phyloP scores from a whole-genome alignment of 1,284 basidiomycete genomes.

The Papiliotrema fonsecae region DNA sequence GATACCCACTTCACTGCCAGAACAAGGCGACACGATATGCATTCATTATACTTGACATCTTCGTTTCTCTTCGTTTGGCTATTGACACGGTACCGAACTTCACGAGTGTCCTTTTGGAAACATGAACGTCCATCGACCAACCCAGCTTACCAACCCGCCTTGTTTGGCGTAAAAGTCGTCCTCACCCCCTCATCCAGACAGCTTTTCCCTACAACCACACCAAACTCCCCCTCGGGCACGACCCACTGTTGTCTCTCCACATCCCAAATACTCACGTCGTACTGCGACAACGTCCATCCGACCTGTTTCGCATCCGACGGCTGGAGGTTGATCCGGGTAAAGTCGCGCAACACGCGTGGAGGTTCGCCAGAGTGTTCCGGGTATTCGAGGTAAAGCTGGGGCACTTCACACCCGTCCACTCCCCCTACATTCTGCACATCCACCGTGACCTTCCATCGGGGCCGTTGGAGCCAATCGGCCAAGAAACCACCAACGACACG shows the following conservation, averaged over 20 bases:
- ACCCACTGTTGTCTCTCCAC: constrained; percentile 44
- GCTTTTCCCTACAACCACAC: constrained; percentile 32
- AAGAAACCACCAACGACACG: constrained; percentile 19
- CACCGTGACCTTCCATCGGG: constrained; percentile 42
- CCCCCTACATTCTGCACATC: constrained; percentile 50
- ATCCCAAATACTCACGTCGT: constrained; percentile 50
- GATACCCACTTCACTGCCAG: too few relatives aligned
- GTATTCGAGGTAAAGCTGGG: constrained; percentile 47
- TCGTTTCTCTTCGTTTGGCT: not conserved
- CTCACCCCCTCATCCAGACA: constrained; percentile 18
- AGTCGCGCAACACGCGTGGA: constrained; percentile 44
- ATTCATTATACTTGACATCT: not conserved
- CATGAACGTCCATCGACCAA: too few relatives aligned
- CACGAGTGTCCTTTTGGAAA: not conserved
- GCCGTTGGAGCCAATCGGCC: constrained; percentile 37
- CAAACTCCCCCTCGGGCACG: constrained; percentile 44
- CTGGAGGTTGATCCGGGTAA: constrained; percentile 40
- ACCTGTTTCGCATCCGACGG: constrained; percentile 36
- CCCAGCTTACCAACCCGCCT: not conserved
- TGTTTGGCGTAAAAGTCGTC: constrained; percentile 11
- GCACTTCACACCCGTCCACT: constrained; percentile 48
- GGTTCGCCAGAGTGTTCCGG: constrained; percentile 45
- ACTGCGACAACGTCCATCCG: constrained; percentile 39
- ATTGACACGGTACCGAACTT: too few relatives aligned
- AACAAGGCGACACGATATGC: not conserved